Base-by-base conservation (phyloP, 2,329 filamentous ascomycete genomes). In the Leptographium procerum region DNA sequence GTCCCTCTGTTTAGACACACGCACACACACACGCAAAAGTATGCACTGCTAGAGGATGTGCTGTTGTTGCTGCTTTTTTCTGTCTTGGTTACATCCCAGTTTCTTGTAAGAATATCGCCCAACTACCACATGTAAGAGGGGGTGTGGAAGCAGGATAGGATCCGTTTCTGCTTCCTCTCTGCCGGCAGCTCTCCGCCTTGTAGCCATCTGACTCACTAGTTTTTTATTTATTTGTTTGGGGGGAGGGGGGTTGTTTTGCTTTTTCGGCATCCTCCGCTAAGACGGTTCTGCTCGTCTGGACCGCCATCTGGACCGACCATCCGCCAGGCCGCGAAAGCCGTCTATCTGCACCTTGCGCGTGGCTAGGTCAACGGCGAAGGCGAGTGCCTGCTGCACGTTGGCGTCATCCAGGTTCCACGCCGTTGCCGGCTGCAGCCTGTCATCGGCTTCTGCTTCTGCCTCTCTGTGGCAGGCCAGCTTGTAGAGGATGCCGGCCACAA, bases 401-500 rank as follows among this genome's bases (percentile, higher is more conserved):
- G 81, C 85, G 62, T 77, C 71, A 40, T 40, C 45, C 16, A 14
- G 10, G 31, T n/a, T 13, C 4, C 19, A 26, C 2, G 48, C 13
- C 24, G 56, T 34, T 40, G 43, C 31, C 11, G 45, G n/a, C 43
- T 4, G 22, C 47, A 24, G 22, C 47, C 47, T 11, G 47, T 24
- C n/a, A 2, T 11, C 45, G 4, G 45, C 29, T 45, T 29, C 47
- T 33, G 33, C 13, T 28, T 48, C 55, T 29, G 48, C 56, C 13
- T 16, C 9, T 50, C 66, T 64, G 62, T 76, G 77, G 66, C 75
- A 79, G 59, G 79, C 70, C 61, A 88, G 69, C 40, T 75, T 77
- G 70, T 84, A 88, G 54, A 90, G 71, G 69, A 87, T 82, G 60
- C 85, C 86, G 36, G 86, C 87, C 62, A 87, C 81, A 66, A 90